phyloP scores from a whole-genome alignment of 257 asterid genomes.

The Forsythia viridissima region DNA sequence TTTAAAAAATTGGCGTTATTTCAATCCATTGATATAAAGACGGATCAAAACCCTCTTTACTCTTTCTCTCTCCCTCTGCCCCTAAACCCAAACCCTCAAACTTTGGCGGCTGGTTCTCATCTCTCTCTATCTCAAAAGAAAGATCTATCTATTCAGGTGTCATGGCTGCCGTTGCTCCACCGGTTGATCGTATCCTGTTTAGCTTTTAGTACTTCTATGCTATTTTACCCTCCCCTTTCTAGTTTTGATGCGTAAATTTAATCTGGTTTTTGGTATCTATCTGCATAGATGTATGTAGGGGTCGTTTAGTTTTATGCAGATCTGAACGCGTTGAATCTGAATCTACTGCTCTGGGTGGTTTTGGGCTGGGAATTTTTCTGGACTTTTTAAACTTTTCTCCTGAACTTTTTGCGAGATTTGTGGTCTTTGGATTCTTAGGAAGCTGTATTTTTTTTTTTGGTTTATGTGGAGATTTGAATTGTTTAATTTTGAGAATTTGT shows the following conservation, averaged over 20 bases:
- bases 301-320: constrained; percentile 20
- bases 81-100: constrained; percentile 46
- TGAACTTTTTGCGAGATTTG: background rate
- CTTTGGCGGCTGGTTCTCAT: constrained; percentile 46
- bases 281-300: background rate
- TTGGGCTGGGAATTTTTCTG: background rate
- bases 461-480: background rate
- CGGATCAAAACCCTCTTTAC: constrained; percentile 35
- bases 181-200: constrained; percentile 65
- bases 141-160: constrained; percentile 18
- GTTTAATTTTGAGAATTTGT: background rate
- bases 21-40: background rate
- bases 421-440: background rate
- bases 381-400: background rate
- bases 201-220: background rate
- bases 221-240: background rate
- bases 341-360: background rate
- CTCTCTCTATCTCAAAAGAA: constrained; percentile 12
- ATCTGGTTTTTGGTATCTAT: background rate
- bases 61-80: constrained; percentile 33
- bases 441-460: background rate
- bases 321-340: constrained; percentile 24
- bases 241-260: background rate
- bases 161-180: constrained; percentile 63
- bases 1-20: no score